These are phyloP conservation scores for Cutaneotrichosporon arboriforme DNA, from an alignment of 1,284 basidiomycete genomes.

Conservation along the genomic window DNA sequence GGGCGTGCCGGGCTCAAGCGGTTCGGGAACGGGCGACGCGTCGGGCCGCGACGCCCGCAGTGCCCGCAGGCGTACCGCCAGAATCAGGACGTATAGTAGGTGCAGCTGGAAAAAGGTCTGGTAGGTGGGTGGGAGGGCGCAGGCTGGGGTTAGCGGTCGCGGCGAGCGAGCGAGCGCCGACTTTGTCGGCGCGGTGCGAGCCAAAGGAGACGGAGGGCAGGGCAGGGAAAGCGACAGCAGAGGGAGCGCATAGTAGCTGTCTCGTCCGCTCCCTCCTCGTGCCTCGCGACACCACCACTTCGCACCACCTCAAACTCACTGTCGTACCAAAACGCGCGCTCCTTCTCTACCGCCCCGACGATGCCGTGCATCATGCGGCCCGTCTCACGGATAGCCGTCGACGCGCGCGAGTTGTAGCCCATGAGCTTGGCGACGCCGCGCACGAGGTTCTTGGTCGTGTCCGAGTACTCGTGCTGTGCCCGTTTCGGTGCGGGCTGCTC, in stretches of 20 bases:
- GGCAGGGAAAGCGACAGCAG: too few relatives aligned
- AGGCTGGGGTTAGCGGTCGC: slow-evolving; percentile 57
- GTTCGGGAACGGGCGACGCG: slow-evolving; percentile 49
- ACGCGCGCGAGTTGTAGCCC: slow-evolving; percentile 53
- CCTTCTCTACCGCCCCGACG: slow-evolving; percentile 50
- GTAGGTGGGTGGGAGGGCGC: slow-evolving; percentile 83
- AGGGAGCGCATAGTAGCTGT: too few relatives aligned
- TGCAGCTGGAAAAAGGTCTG: slow-evolving; percentile 97
- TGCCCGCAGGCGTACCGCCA: slow-evolving; percentile 79
- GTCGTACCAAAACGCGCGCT: slow-evolving; percentile 50
- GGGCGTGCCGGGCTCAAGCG: slow-evolving; percentile 21
- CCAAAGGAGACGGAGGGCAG: too few relatives aligned
- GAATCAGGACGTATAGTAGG: slow-evolving; percentile 86
- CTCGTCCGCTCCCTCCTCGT: background rate
- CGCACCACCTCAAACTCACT: slow-evolving; percentile 28
- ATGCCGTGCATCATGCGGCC: slow-evolving; percentile 54
- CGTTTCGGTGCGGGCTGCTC: slow-evolving; percentile 3
- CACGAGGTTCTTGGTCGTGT: slow-evolving; percentile 34
- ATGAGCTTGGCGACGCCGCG: slow-evolving; percentile 49
- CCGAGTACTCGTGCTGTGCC: slow-evolving; percentile 25
- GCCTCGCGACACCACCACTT: background rate
- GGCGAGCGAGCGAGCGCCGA: too few relatives aligned
- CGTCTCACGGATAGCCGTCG: slow-evolving; percentile 53
- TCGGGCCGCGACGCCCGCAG: slow-evolving; percentile 54
- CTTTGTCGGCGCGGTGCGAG: too few relatives aligned